Conservation (phyloP, 2,329 filamentous ascomycete genomes). For the Aspergillus unguis region DNA sequence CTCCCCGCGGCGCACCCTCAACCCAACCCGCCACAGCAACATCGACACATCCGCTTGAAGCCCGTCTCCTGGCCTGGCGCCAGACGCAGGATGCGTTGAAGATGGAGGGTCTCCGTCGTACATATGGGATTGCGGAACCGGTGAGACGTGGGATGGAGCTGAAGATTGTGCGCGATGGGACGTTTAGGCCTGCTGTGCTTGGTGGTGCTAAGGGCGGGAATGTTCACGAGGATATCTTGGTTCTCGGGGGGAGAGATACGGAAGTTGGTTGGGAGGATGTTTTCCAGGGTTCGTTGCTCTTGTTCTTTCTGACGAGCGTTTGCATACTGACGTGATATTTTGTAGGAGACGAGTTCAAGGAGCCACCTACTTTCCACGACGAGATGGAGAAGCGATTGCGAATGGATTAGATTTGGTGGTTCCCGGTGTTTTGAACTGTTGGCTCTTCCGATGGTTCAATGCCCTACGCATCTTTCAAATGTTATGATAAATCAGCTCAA, state of each 20-base stretch:
- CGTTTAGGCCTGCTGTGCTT: slow-evolving; percentile 71
- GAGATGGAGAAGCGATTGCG: slow-evolving; percentile 92
- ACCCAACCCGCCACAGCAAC: slow-evolving; percentile 47
- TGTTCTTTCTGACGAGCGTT: slow-evolving; percentile 1
- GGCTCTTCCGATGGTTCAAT: not conserved
- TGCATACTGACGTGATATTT: not conserved
- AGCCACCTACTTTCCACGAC: slow-evolving; percentile 72
- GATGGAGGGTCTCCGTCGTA: slow-evolving; percentile 81
- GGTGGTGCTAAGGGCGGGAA: slow-evolving; percentile 57
- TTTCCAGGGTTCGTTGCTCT: slow-evolving; percentile 60
- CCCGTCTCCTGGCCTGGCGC: slow-evolving; percentile 85
- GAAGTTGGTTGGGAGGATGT: slow-evolving; percentile 92
- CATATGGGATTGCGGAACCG: slow-evolving; percentile 90
- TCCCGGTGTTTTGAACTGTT: not conserved
- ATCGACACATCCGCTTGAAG: slow-evolving; percentile 83
- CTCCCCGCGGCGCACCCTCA: slow-evolving; percentile 46
- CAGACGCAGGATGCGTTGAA: slow-evolving; percentile 81
- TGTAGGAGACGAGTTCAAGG: slow-evolving; percentile 65
- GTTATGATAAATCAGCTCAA: not conserved
- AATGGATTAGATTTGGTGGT: slow-evolving; percentile 55
- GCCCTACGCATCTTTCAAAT: not conserved
- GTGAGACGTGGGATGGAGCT: slow-evolving; percentile 92
- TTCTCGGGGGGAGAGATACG: slow-evolving; percentile 64
- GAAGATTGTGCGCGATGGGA: slow-evolving; percentile 73
- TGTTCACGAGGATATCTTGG: slow-evolving; percentile 85